Base-by-base conservation (phyloP, 2,329 filamentous ascomycete genomes). In the Talaromyces pinophilus region DNA sequence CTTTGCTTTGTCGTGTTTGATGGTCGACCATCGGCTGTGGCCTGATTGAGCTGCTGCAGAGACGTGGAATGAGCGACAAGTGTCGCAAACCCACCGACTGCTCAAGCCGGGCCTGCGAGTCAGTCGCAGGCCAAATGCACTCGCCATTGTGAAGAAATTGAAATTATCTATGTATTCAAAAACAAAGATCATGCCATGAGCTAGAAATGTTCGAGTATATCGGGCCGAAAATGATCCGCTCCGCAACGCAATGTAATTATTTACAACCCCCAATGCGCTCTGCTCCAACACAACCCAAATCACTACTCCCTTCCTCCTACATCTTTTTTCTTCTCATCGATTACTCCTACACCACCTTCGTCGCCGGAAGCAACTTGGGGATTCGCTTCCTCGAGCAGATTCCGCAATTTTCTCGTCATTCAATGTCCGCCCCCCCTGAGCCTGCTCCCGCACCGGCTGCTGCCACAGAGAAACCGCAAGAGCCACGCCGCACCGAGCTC, bases 21-120 rank as follows among this genome's bases (percentile, higher is more conserved):
- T 98, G 74, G 95, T 96, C 66, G 92, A 93, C 95, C 95, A 99
- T 77, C 93, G 91, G 79, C 90, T 97, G 80, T 97, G 93, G 15
- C 93, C 93, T 28, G 90, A 89, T 68, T 80, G 79, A 15, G 79
- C 74, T 7, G 72, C 66, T 8, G 82, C 70, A 17, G 81, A 83
- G 17, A 81, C 81, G 64, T 77, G 77, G 67, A 90, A 83, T 42
- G 77, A 73, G 63, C 85, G 84, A 66, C 80, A 77, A 11, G 64
- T 50, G 40, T 69, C 63, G 57, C 72, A 74, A 30, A 69, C 62
- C 67, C 69, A 61, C 35, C 48, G 69, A 17, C 60, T 63, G 8
- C 22, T 35, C 15, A 66, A 44, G 3, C 61, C 40, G 11, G 67
- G 67, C 57, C 68, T 68, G 59, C 64, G 72, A 60, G 67, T 68